A percentile compares a stretch with the other conserved stretches of the same genome.
phyloP scores from a whole-genome alignment of 1,139 yeast genomes.

The Hyphopichia wangnamkhiaoensis region DNA sequence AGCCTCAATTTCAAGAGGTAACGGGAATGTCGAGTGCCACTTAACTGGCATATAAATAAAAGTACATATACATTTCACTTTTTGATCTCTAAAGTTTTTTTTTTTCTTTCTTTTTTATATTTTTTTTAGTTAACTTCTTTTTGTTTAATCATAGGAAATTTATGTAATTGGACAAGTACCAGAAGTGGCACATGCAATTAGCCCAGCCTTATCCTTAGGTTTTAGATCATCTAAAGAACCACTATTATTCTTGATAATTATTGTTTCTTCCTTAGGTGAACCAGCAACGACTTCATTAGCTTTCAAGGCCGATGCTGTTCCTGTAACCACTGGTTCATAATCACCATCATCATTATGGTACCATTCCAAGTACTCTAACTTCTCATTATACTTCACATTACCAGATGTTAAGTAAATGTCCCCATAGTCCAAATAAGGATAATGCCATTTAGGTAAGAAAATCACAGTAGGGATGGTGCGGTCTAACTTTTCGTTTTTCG shows the following conservation, averaged over 20 bases:
- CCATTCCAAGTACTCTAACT: slow-evolving; percentile 68
- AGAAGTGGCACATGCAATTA: slow-evolving; percentile 15
- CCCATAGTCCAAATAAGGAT: slow-evolving; percentile 43
- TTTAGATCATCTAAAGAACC: slow-evolving; percentile 36
- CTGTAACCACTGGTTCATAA: not conserved
- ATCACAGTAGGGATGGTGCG: slow-evolving; percentile 51
- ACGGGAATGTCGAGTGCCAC: too few species aligned
- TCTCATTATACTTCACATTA: slow-evolving; percentile 47
- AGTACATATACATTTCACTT: too few species aligned
- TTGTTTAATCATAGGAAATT: not conserved
- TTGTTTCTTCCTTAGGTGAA: slow-evolving; percentile 23
- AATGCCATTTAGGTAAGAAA: slow-evolving; percentile 74
- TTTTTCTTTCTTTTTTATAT: too few species aligned
- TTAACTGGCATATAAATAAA: too few species aligned
- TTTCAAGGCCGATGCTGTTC: too few species aligned
- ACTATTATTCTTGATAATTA: slow-evolving; percentile 41
- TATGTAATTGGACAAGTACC: slow-evolving; percentile 22
- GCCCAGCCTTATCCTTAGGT: slow-evolving; percentile 14
- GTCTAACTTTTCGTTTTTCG: slow-evolving; percentile 7
- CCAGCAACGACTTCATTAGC: not conserved
- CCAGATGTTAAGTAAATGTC: slow-evolving; percentile 58
- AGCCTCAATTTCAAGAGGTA: too few species aligned
- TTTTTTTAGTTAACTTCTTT: not conserved
- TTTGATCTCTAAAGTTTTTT: too few species aligned
- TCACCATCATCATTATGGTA: slow-evolving; percentile 42